A percentile compares a stretch with the other conserved stretches of the same genome.
Evolutionary conservation across 495 filamentous ascomycete species (phyloP).

Genomic region (Podospora conica): DNA sequence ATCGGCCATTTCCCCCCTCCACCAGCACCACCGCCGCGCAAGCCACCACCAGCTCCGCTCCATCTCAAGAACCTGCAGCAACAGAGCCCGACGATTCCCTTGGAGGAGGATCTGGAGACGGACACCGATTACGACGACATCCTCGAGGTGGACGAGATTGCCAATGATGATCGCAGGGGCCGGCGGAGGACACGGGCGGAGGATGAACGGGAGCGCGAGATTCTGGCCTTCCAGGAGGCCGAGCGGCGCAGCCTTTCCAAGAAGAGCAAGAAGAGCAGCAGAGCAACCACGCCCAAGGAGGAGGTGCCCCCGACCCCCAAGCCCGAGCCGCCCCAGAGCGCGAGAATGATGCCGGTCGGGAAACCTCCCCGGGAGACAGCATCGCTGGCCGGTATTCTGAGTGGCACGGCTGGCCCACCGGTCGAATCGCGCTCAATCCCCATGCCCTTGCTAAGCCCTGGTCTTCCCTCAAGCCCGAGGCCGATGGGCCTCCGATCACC

Average conservation of each 20-base stretch:
- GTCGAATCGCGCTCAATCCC: constrained; percentile 33
- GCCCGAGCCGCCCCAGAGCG: constrained; percentile 26
- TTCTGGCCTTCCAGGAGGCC: constrained; percentile 54
- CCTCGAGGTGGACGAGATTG: constrained; percentile 57
- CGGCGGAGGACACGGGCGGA: constrained; percentile 81
- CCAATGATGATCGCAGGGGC: constrained; percentile 56
- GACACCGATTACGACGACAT: constrained; percentile 83
- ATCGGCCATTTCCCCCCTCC: constrained; percentile 40
- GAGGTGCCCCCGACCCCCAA: constrained; percentile 15
- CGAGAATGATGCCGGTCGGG: constrained; percentile 25
- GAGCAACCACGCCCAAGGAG: constrained; percentile 36
- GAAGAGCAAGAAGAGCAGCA: constrained; percentile 52
- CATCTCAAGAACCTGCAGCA: constrained; percentile 52
- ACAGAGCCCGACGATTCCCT: constrained; percentile 40
- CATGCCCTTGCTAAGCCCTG: constrained; percentile 70
- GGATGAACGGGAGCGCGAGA: constrained; percentile 74
- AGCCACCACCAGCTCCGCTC: constrained; percentile 78
- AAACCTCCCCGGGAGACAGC: constrained; percentile 19
- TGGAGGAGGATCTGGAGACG: constrained; percentile 54
- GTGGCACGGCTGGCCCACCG: constrained; percentile 21
- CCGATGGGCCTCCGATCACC: constrained; percentile 72
- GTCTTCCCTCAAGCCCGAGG: constrained; percentile 81
- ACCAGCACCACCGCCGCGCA: constrained; percentile 57
- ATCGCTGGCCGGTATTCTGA: constrained; percentile 49
- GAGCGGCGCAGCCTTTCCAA: constrained; percentile 59